Base-by-base conservation (phyloP, 2,329 filamentous ascomycete genomes). In the Lomentospora prolificans region DNA sequence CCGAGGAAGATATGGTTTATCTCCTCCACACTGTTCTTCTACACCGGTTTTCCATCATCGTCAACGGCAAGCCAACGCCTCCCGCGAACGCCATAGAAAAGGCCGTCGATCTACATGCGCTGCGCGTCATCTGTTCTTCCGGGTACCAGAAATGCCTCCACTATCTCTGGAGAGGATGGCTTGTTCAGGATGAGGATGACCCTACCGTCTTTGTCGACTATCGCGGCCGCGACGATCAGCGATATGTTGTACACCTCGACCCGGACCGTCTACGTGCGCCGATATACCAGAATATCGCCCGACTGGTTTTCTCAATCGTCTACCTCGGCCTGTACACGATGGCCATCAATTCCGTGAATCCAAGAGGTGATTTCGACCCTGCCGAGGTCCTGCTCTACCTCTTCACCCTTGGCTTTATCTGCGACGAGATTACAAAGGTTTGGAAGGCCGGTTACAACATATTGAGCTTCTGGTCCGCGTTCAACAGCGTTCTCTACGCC, bases 81-180 rank as follows among this genome's bases (percentile, higher is more conserved):
- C 88, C 92, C 0, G 79, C 86, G 60, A 99, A 97, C 65, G 94
- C 89, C 22, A 85, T 99, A 58, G 94, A 99, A 69, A 89, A 90
- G 64, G 89, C 94, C 0, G 90, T 97, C 33, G 94, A 99, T 64
- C 73, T 97, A 25, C 94, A 99, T 67, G 90, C 92, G 1, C 76
- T 97, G 50, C 79, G 81, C 12, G 84, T 99, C 51, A 97, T 97
- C 59, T 90, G 90, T 2, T 92, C 88, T 0, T 90, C 89, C 0
- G 92, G 94, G 25, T 99, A 97, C 69, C 94, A 97, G 62, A 96
- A 95, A 72, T 97, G 92, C 66, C 90, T 97, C 64, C 82, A 79
- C 59, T 90, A 95, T 66, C 83, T 99, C 7, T 99, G 94, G 94
- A 83, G 84, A 59, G 94, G 94, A 22, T 99, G 94, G 94, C 76